A percentile compares a stretch with the other conserved stretches of the same genome.
Conservation (phyloP, 768 basidiomycete genomes). For the Pluteus cervinus region DNA sequence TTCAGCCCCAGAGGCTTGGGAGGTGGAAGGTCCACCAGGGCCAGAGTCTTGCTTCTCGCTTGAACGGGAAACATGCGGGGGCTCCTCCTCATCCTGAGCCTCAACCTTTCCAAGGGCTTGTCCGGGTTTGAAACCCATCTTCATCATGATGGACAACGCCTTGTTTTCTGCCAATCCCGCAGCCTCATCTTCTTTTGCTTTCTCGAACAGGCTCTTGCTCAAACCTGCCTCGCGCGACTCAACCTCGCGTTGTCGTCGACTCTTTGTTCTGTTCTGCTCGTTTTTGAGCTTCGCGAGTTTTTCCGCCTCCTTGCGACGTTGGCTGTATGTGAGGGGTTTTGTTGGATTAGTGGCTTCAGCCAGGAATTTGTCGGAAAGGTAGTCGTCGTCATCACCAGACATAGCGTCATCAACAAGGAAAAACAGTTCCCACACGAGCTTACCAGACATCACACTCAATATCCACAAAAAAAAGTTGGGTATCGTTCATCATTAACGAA, state of each 20-base stretch:
- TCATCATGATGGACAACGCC: conserved; percentile 86
- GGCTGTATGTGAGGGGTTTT: conserved; percentile 58
- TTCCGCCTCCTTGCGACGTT: conserved; percentile 62
- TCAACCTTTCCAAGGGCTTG: conserved; percentile 59
- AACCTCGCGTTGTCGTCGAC: conserved; percentile 60
- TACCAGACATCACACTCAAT: conserved; percentile 9
- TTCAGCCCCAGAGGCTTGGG: too few relatives aligned
- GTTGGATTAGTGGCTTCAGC: conserved; percentile 30
- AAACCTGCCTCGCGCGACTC: conserved; percentile 77
- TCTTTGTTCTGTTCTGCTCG: conserved; percentile 61
- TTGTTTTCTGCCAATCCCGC: conserved; percentile 51
- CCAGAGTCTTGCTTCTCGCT: too few relatives aligned
- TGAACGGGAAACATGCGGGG: too few relatives aligned
- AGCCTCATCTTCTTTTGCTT: conserved; percentile 59
- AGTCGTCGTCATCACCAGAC: conserved; percentile 80
- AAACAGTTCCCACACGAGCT: conserved; percentile 10
- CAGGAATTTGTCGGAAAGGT: conserved; percentile 85
- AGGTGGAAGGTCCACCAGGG: too few relatives aligned
- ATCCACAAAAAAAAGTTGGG: conserved; percentile 12
- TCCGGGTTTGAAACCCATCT: conserved; percentile 89
- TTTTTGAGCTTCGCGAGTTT: conserved; percentile 55
- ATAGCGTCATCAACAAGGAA: conserved; percentile 27
- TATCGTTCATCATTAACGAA: conserved; percentile 24
- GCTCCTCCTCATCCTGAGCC: conserved; percentile 10
- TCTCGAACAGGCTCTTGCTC: conserved; percentile 74